Evolutionary conservation across 2,329 filamentous ascomycete genomes (phyloP).

Genomic region (Lojkania enalia): DNA sequence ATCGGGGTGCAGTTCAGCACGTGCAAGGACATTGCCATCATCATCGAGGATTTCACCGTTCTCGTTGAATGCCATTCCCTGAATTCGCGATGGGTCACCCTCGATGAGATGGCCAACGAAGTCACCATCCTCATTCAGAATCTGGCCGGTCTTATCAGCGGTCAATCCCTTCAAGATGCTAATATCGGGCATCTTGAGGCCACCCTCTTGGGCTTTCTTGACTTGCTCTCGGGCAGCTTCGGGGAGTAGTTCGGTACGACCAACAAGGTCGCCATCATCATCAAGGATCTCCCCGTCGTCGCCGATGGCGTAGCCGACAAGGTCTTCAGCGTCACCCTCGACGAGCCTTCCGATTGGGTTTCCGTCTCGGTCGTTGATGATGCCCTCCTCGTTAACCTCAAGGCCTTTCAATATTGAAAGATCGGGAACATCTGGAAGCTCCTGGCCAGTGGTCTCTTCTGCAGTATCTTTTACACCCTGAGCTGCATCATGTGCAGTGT

Average conservation of each 20-base stretch:
- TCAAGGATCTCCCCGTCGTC: constrained; percentile 60
- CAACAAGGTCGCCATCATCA: constrained; percentile 59
- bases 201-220: constrained; percentile 39
- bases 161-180: constrained; percentile 54
- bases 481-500: constrained; percentile 21
- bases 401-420: constrained; percentile 54
- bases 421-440: constrained; percentile 48
- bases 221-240: constrained; percentile 50
- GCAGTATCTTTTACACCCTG: constrained; percentile 24
- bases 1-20: constrained; percentile 55
- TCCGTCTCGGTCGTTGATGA: constrained; percentile 56
- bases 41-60: constrained; percentile 60
- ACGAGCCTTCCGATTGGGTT: constrained; percentile 54
- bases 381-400: constrained; percentile 58
- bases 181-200: constrained; percentile 48
- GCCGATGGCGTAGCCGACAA: constrained; percentile 56
- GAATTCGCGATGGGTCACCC: constrained; percentile 53
- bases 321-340: constrained; percentile 58
- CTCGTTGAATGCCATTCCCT: constrained; percentile 55
- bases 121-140: constrained; percentile 56
- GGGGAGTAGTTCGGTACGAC: constrained; percentile 55
- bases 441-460: constrained; percentile 32
- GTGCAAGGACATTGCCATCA: constrained; percentile 57
- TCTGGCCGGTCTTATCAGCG: constrained; percentile 51
- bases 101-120: constrained; percentile 53